Evolutionary conservation across 306 rosid species (phyloP), one percentile per base, ranked within the genome.

Genomic region (Sphenostylis stenocarpa): DNA sequence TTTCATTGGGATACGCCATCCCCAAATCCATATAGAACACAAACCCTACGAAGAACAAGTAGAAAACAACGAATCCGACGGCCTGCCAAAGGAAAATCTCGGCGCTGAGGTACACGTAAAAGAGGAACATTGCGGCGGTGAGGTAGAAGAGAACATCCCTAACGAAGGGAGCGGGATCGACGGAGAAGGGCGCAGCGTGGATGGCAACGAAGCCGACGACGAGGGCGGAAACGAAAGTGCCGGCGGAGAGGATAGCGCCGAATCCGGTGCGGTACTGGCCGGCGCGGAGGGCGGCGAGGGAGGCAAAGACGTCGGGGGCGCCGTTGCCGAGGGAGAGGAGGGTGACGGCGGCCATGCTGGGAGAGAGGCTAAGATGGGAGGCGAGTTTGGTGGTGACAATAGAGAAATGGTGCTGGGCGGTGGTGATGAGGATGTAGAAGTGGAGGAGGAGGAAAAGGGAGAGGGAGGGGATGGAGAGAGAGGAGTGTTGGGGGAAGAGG

Each of bases 71-170:
- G 49, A 95, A 90, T 51, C 90, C 97, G 69, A 87, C 29, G 0
- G 98, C 98, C 74, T 95, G 98, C 98, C 98, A 95, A 2, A 95
- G 81, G 72, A 81, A 94, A 77, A 94, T 94, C 96, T 92, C 96
- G 5, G 98, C 97, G 63, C 89, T 90, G 4, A 94, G 92, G 70
- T 92, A 92, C 34, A 92, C 97, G 23, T 92, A 95, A 82, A 95
- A 95, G 76, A 95, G 79, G 66, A 89, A 95, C 62, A 90, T 43
- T 8, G 95, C 96, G 3, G 96, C 91, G 38, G 80, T 85, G 77
- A 95, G 78, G 72, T 92, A 95, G 75, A 95, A 95, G 77, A 91
- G 44, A 6, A 90, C 92, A 41, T 95, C 98, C 72, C 98, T 83
- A 14, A 95, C 89, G 63, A 95, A 95, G 7, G 93, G 88, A 0